Evolutionary conservation across 2,329 filamentous ascomycete genomes (phyloP), one percentile per base, ranked within the genome.

Genomic region (Tolypocladium tundrense): DNA sequence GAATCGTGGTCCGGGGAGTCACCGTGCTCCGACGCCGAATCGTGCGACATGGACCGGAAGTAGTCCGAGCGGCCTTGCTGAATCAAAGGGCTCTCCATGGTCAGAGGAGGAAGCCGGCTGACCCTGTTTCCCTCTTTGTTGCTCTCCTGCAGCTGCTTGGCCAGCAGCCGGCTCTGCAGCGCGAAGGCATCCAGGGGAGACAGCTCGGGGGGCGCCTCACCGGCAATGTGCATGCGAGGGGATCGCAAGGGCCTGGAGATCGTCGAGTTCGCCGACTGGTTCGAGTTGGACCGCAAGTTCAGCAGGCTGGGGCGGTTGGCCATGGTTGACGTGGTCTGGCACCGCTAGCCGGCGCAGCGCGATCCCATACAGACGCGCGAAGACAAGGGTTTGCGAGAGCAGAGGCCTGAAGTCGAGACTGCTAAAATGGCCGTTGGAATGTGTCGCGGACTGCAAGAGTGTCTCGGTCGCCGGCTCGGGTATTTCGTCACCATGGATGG

Each of bases 161-260:
- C 91, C 55, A 99, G 82, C 65, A 95, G 77, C 59, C 93, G 87
- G 66, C 92, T 95, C 69, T 97, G 93, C 61, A 93, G 81, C 27
- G 93, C 93, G 70, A 99, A 95, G 53, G 93, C 93, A 79, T 99
- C 94, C 63, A 99, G 82, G 13, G 94, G 94, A 9, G 94, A 97
- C 58, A 97, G 80, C 56, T 94, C 89, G 6, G 94, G 94, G 24
- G 94, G 93, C 1, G 88, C 82, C 65, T 93, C 89, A 61, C 90
- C 90, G 58, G 88, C 88, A 58, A 89, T 80, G 71, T 91, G 88
- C 59, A 91, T 76, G 61, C 88, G 86, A 48, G 88, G 88, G n/a
- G 88, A 91, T 62, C 80, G 79, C 40, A 87, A 73, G n/a, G 83
- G 81, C 57, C 79, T 79, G 21, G 80, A 77, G 56, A 77, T 68